Conservation (phyloP, 176 grass and related monocot genomes). For the Oryza punctata region DNA sequence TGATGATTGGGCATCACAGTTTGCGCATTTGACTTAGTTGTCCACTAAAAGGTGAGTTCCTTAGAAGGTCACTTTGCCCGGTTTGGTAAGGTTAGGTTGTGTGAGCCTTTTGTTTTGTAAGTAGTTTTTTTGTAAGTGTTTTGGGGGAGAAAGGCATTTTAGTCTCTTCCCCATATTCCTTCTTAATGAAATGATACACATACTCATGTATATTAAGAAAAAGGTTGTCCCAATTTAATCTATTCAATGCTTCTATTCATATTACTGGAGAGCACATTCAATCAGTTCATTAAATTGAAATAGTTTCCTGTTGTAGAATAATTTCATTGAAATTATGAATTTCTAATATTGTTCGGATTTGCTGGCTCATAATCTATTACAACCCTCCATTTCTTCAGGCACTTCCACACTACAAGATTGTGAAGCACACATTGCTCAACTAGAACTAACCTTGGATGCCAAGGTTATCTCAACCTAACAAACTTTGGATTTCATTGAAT, state of each 20-base stretch:
- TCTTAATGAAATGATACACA: no score
- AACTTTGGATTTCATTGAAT: conserved; percentile 12
- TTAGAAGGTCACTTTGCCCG: no score
- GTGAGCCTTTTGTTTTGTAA: no score
- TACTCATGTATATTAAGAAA: no score
- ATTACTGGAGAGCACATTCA: not conserved
- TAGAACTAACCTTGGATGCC: conserved; percentile 59
- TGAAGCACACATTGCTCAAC: conserved; percentile 54
- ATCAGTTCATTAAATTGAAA: conserved; percentile 3
- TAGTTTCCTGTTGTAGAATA: conserved; percentile 14
- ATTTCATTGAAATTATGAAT: not conserved
- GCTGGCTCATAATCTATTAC: not conserved
- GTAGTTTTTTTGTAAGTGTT: no score
- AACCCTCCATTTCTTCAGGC: conserved; percentile 31
- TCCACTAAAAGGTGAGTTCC: not conserved
- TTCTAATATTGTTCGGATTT: not conserved
- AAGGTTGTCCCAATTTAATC: conserved; percentile 5
- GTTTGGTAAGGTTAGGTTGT: no score
- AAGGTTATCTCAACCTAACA: conserved; percentile 36
- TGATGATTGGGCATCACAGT: not conserved
- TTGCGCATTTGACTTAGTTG: not conserved
- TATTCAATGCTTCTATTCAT: conserved; percentile 6
- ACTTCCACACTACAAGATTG: conserved; percentile 45
- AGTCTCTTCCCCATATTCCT: no score
- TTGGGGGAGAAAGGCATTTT: no score